A percentile compares a stretch with the other conserved stretches of the same genome.
phyloP scores from a whole-genome alignment of 2,329 filamentous ascomycete species.

The Fusarium foetens region DNA sequence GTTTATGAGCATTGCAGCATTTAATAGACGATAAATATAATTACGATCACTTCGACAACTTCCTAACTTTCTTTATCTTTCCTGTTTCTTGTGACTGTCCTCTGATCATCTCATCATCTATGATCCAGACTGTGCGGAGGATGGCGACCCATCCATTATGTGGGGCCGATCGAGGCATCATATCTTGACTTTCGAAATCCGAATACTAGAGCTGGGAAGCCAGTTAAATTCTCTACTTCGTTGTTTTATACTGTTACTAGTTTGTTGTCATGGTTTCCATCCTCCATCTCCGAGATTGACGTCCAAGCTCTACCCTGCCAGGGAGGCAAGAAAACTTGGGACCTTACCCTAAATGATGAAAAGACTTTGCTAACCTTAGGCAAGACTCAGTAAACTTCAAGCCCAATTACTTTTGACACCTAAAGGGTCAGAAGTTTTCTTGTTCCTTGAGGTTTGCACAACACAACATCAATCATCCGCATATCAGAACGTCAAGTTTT shows the following conservation, averaged over 20 bases:
- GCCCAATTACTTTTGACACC: too few relatives aligned
- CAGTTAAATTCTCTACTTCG: too few relatives aligned
- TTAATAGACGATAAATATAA: conserved; percentile 13
- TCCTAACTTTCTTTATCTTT: background rate
- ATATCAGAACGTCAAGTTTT: fast-evolving
- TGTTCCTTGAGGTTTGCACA: background rate
- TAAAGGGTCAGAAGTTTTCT: background rate
- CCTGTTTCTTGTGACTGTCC: background rate
- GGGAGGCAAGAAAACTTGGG: background rate
- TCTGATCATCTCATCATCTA: too few relatives aligned
- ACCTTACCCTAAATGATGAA: background rate
- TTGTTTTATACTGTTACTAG: too few relatives aligned
- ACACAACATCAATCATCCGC: background rate
- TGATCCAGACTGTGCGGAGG: too few relatives aligned
- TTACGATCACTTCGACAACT: background rate
- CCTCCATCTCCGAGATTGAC: background rate
- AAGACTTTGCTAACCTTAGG: too few relatives aligned
- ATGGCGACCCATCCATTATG: background rate
- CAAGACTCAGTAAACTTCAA: background rate
- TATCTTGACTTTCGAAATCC: background rate
- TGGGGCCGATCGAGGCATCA: background rate
- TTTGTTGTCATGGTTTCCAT: too few relatives aligned
- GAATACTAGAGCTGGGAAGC: too few relatives aligned
- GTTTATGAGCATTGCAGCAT: background rate
- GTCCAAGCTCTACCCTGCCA: background rate